These are phyloP conservation scores for Termitomyces titanicus DNA, from an alignment of 768 basidiomycete genomes.

Conservation along the genomic window DNA sequence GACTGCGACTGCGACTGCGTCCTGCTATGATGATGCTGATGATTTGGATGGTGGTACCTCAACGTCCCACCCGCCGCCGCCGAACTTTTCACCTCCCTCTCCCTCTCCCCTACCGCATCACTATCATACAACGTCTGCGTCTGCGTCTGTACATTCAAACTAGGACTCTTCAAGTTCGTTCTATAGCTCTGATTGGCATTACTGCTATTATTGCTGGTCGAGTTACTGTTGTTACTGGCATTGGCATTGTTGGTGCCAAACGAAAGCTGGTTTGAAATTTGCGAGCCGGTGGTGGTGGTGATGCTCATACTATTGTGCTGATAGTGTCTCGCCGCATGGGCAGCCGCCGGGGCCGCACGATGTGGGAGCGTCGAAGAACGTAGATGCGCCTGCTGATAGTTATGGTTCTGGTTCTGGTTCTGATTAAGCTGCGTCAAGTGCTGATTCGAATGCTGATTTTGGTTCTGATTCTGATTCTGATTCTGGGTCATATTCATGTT, in stretches of 20 bases:
- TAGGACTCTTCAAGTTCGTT: slow-evolving; percentile 5
- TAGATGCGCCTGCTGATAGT: slow-evolving; percentile 34
- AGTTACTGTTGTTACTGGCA: slow-evolving; percentile 21
- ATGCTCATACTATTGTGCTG: slow-evolving; percentile 49
- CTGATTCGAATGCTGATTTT: background rate
- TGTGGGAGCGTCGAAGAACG: slow-evolving; percentile 45
- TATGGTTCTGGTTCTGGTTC: slow-evolving; percentile 12
- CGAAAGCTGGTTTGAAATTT: slow-evolving; percentile 1
- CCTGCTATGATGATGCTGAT: slow-evolving; percentile 8
- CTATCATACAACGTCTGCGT: slow-evolving; percentile 8
- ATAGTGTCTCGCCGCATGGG: slow-evolving; percentile 36
- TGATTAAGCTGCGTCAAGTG: slow-evolving; percentile 11
- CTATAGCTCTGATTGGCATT: slow-evolving; percentile 13
- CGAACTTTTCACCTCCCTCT: background rate
- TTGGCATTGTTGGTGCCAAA: slow-evolving; percentile 12
- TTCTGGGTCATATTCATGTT: background rate
- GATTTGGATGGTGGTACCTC: slow-evolving; percentile 15
- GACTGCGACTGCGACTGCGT: slow-evolving; percentile 1
- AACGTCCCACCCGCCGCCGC: background rate
- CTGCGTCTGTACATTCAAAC: background rate
- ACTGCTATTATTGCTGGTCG: slow-evolving; percentile 25
- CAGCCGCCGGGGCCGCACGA: slow-evolving; percentile 26
- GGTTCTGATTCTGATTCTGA: slow-evolving; percentile 1
- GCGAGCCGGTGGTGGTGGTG: background rate
- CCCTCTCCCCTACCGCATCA: background rate